Evolutionary conservation across 164 flowering plant species (phyloP).

Genomic region (Echeveria elegans): DNA sequence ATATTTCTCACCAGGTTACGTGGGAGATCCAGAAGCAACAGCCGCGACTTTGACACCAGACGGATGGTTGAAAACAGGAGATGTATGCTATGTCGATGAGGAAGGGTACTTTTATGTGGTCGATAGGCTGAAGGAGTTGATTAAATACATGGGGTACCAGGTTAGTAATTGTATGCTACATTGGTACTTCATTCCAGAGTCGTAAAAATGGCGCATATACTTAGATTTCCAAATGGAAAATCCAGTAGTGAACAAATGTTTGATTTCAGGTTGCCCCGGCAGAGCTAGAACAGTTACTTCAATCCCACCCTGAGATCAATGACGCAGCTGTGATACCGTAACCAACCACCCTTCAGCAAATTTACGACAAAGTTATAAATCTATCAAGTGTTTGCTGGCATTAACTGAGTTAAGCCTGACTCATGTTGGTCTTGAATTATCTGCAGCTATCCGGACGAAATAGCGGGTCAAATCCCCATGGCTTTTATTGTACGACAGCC

Average conservation of each 20-base stretch:
- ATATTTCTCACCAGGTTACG: conserved; percentile 27
- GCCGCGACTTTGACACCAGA: conserved; percentile 21
- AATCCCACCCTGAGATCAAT: conserved; percentile 36
- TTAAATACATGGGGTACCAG: conserved; percentile 64
- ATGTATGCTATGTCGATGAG: conserved; percentile 47
- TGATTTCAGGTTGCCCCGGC: conserved; percentile 49
- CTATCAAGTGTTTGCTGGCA: too few species aligned
- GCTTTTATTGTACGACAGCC: conserved; percentile 26
- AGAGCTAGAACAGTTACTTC: conserved; percentile 48
- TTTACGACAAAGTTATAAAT: background rate
- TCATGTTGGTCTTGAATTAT: background rate
- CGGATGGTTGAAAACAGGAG: conserved; percentile 66
- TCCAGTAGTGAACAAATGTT: background rate
- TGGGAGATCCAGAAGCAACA: conserved; percentile 32
- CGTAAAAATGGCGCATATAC: too few species aligned
- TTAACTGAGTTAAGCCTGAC: too few species aligned
- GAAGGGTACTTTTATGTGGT: conserved; percentile 48
- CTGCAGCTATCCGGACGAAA: conserved; percentile 26
- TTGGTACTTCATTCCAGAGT: too few species aligned
- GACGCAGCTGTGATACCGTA: conserved; percentile 67
- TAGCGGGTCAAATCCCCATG: conserved; percentile 34
- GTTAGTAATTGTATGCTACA: conserved; percentile 12
- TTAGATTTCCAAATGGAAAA: background rate
- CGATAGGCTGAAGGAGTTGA: conserved; percentile 55
- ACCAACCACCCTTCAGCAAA: background rate